Base-by-base conservation (phyloP, 176 grass and related monocot species). In the Eleusine indica region DNA sequence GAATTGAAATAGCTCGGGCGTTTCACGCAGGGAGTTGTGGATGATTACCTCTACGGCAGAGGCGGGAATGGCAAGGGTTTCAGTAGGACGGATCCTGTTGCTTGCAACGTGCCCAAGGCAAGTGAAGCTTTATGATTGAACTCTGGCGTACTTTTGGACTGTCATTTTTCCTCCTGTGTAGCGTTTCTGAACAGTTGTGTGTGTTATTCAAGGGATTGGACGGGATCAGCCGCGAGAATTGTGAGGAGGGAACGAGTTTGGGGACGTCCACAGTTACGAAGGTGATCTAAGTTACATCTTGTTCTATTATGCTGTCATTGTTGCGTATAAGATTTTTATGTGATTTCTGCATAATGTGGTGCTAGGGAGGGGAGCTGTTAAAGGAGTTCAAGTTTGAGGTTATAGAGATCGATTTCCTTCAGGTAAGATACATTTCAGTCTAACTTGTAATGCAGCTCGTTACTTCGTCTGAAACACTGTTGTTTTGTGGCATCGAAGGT, bases 311-410 rank as follows among this genome's bases (percentile, higher is more conserved):
- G 48, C 22, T 93, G 52, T 48, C 4, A 79, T 53, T 62, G 72
- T 72, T 70, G 3, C 61, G 9, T 22, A 12, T 53, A 32, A 71
- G 35, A 82, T 70, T 77, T 12, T 29, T 48, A 17, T 67, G 47
- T 77, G 47, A 77, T 84, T 72, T 61, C 65, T 93, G 15, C 10
- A 29, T 76, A 52, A 25, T 71, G 46, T 86, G 58, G 62, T 74
- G 46, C 88, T 80, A 98, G 96, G 38, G 75, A 65, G 25, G 72
- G 69, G 86, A 83, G 68, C 67, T 84, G 61, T 80, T 82, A 79
- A 88, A 90, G 79, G 86, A 86, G 78, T 61, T 83, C 61, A 84
- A 60, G 3, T 87, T 98, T 87, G 96, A 98, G 84, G 78, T 93
- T 73, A 74, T 85, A 78, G 96, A 98, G 80, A 48, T 90, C 38